Percentiles rank a stretch among this genome's conserved stretches.
Evolutionary conservation across 2,329 filamentous ascomycete genomes (phyloP).

Genomic region (Tolypocladium sp.): DNA sequence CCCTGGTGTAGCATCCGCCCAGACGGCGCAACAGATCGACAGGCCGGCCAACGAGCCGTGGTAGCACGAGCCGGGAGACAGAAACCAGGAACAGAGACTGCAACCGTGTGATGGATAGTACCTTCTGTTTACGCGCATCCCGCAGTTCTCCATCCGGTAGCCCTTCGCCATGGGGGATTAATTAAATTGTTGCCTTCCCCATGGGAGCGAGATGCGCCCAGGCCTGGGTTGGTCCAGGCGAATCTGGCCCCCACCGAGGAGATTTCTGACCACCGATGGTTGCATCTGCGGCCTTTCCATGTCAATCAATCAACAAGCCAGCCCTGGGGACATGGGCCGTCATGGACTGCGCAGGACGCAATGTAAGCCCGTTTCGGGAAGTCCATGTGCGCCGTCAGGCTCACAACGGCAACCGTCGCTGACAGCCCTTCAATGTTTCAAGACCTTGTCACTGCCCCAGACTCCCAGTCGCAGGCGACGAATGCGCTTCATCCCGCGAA

Average conservation of each 20-base stretch:
- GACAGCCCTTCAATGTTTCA: constrained; percentile 7
- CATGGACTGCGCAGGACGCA: background rate
- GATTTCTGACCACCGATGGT: background rate
- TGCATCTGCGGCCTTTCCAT: background rate
- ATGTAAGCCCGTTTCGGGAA: background rate
- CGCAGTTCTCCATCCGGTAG: background rate
- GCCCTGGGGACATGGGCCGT: background rate
- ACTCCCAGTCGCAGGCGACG: background rate
- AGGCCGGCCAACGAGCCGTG: background rate
- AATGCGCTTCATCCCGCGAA: background rate
- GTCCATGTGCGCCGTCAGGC: background rate
- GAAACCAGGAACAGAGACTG: background rate
- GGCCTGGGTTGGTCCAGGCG: background rate
- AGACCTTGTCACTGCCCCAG: constrained; percentile 1
- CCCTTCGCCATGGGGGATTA: background rate
- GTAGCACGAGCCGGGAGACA: background rate
- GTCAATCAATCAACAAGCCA: background rate
- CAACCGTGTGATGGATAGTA: background rate
- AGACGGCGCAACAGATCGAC: no score
- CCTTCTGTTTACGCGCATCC: background rate
- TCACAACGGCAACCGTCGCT: background rate
- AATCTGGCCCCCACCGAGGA: background rate
- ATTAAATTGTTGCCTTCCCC: background rate
- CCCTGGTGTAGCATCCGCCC: background rate
- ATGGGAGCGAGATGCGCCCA: background rate